Percentiles rank a stretch among this genome's conserved stretches.
Evolutionary conservation across 345 rosid species (phyloP).

Genomic region (Lepidium aucheri): DNA sequence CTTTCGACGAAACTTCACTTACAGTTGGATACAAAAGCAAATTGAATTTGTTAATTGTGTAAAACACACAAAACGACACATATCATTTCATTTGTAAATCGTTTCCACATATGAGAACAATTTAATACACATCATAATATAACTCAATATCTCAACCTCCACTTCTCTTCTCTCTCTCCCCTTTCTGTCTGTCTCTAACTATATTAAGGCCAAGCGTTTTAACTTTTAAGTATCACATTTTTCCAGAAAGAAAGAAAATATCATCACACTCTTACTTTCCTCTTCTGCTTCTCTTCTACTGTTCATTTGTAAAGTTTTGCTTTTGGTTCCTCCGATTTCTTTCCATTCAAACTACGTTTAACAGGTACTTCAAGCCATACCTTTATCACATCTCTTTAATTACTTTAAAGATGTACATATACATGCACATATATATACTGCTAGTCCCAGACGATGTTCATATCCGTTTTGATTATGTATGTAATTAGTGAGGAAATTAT

Average conservation of each 20-base stretch:
- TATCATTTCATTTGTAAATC: neutral
- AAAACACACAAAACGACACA: neutral
- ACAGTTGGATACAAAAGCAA: neutral
- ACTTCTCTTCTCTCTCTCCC: neutral
- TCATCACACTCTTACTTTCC: neutral
- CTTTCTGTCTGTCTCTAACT: neutral
- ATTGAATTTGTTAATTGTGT: neutral
- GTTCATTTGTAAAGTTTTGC: neutral
- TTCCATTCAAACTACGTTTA: neutral
- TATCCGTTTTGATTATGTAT: neutral
- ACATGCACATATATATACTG: neutral
- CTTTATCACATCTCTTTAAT: neutral
- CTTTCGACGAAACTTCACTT: no score
- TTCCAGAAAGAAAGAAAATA: neutral
- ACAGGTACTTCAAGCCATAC: neutral
- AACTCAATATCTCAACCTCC: neutral
- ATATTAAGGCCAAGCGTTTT: slow-evolving; percentile 3
- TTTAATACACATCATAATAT: neutral
- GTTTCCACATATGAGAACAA: neutral
- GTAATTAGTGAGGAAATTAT: neutral
- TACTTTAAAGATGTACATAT: neutral
- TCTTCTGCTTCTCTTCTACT: neutral
- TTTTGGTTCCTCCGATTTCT: slow-evolving; percentile 19
- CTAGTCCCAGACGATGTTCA: no score
- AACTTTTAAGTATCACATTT: neutral